phyloP scores from a whole-genome alignment of 441 rosid species.

The Croton laevigatus region DNA sequence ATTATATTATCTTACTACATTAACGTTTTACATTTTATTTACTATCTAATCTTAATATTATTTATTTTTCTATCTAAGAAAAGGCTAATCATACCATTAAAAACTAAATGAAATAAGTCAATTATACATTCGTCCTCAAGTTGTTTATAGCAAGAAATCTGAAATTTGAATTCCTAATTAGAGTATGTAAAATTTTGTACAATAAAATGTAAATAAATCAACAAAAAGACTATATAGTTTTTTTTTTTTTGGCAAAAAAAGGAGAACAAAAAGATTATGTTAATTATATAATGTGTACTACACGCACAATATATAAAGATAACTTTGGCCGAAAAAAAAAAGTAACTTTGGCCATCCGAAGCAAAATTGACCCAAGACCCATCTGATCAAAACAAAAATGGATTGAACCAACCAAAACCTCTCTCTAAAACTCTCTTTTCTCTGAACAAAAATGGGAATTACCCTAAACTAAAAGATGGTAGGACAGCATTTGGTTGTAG shows the following conservation, averaged over 20 bases:
- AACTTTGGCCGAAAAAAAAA: not conserved
- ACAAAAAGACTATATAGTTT: too few species aligned
- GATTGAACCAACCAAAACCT: not conserved
- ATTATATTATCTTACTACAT: not conserved
- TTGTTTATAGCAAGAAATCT: too few species aligned
- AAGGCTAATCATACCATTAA: too few species aligned
- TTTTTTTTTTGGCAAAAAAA: too few species aligned
- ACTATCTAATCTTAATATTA: too few species aligned
- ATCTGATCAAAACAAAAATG: not conserved
- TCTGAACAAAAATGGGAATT: not conserved
- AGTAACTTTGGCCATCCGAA: not conserved
- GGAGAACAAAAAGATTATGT: too few species aligned
- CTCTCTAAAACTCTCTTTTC: not conserved
- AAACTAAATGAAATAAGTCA: too few species aligned
- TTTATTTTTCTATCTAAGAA: too few species aligned
- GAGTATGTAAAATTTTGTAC: not conserved
- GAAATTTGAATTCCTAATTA: too few species aligned
- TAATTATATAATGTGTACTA: too few species aligned
- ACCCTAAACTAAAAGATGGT: conserved; percentile 28
- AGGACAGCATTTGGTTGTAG: conserved; percentile 30
- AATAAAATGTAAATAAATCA: not conserved
- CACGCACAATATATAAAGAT: too few species aligned
- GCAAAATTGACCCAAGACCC: conserved; percentile 1
- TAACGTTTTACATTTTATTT: not conserved
- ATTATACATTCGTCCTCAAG: too few species aligned